Evolutionary conservation across 1,139 yeast species (phyloP).

Genomic region (Hyphopichia wangnamkhiaoensis): DNA sequence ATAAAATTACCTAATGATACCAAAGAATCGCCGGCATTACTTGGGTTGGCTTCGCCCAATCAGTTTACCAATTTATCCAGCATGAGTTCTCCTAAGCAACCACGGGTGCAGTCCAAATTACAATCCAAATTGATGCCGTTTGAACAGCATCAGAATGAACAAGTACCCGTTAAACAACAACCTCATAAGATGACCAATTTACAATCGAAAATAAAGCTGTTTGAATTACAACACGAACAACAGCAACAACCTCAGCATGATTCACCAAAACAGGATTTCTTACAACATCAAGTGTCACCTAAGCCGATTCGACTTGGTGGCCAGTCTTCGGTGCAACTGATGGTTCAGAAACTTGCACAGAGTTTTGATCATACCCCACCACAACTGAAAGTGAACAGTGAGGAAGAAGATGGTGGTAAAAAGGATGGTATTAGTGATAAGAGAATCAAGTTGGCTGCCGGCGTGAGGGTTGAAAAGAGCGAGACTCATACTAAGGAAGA

Average conservation of each 20-base stretch:
- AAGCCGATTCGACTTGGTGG: background rate
- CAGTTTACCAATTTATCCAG: background rate
- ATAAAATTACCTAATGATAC: background rate
- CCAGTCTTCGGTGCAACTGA: slow-evolving; percentile 2
- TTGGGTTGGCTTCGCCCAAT: background rate
- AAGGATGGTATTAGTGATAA: too few relatives aligned
- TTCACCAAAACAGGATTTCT: too few relatives aligned
- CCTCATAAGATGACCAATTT: background rate
- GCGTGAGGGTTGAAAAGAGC: background rate
- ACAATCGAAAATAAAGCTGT: background rate
- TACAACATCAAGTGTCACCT: background rate
- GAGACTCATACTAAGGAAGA: background rate
- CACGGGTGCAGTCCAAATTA: slow-evolving; percentile 1
- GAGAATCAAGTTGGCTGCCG: background rate
- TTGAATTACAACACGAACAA: background rate
- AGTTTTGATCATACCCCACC: slow-evolving; percentile 2
- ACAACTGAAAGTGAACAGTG: background rate
- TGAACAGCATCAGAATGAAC: slow-evolving; percentile 3
- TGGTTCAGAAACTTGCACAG: slow-evolving; percentile 1
- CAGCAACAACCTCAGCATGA: too few relatives aligned
- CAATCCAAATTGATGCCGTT: slow-evolving; percentile 3
- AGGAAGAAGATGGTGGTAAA: background rate
- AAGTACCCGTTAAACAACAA: background rate
- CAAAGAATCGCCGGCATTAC: background rate
- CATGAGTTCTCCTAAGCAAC: background rate